Evolutionary conservation across 257 asterid genomes (phyloP).

Genomic region (Agastache rugosa): DNA sequence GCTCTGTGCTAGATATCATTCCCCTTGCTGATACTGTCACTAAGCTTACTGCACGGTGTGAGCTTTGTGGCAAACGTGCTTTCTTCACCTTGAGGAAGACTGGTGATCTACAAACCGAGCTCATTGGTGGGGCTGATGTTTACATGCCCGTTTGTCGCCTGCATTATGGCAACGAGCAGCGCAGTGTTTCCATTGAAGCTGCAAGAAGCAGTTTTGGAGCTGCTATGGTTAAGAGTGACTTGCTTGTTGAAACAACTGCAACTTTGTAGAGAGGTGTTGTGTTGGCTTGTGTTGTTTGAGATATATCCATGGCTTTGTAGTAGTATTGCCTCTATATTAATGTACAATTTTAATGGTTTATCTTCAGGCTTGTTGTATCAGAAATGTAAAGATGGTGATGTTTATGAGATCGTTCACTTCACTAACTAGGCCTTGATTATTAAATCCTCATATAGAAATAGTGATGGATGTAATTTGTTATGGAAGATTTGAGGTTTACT

Average conservation of each 20-base stretch:
- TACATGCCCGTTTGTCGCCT: conserved; percentile 95
- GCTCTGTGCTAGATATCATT: conserved; percentile 73
- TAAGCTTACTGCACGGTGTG: conserved; percentile 82
- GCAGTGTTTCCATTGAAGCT: conserved; percentile 22
- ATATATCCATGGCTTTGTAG: neutral
- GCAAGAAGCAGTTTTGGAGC: conserved; percentile 27
- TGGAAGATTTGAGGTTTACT: too few species aligned
- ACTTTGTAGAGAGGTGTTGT: conserved; percentile 17
- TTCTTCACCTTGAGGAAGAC: conserved; percentile 81
- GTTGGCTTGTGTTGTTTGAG: neutral
- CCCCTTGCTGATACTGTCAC: conserved; percentile 85
- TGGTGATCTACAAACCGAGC: conserved; percentile 58
- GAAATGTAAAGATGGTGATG: too few species aligned
- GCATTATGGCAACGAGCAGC: conserved; percentile 56
- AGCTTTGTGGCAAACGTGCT: conserved; percentile 68
- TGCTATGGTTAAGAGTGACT: neutral
- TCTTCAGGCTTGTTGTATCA: too few species aligned
- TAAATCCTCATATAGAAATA: too few species aligned
- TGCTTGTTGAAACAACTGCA: conserved; percentile 24
- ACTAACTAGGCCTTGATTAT: too few species aligned
- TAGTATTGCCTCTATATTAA: too few species aligned
- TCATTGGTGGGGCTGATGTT: conserved; percentile 82
- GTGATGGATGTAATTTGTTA: too few species aligned
- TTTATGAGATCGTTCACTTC: too few species aligned
- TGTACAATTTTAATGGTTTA: too few species aligned